phyloP scores from a whole-genome alignment of 2,329 filamentous ascomycete species.

The Neofusicoccum ribis region DNA sequence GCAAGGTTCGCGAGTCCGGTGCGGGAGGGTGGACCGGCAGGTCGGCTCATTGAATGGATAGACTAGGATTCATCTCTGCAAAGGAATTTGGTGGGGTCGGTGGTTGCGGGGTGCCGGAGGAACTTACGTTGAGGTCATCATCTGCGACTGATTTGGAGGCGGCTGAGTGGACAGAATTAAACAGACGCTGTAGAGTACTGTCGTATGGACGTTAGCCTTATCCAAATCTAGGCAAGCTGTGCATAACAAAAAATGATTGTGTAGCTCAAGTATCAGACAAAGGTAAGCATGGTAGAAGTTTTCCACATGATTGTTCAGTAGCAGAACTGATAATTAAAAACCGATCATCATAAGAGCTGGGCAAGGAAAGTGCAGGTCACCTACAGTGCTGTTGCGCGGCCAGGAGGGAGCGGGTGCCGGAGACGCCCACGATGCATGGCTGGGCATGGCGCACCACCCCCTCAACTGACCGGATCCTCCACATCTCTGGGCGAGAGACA shows the following conservation, averaged over 20 bases:
- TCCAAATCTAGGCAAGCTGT: not conserved
- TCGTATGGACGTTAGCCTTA: slow-evolving; percentile 6
- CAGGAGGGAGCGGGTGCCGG: not conserved
- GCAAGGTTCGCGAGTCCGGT: slow-evolving; percentile 55
- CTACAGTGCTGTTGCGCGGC: not conserved
- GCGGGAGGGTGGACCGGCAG: slow-evolving; percentile 72
- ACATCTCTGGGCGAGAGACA: not conserved
- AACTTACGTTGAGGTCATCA: slow-evolving; percentile 11
- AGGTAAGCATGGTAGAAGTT: slow-evolving; percentile 59
- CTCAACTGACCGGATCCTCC: not conserved
- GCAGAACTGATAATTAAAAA: slow-evolving; percentile 61
- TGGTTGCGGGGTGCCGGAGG: slow-evolving; percentile 5
- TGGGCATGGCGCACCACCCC: not conserved
- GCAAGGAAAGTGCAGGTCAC: not conserved
- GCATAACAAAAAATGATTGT: not conserved
- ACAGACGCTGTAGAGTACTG: not conserved
- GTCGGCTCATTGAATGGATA: slow-evolving; percentile 62
- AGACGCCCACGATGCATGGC: not conserved
- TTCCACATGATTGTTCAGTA: slow-evolving; percentile 62
- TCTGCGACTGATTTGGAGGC: not conserved
- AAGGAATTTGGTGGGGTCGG: slow-evolving; percentile 8
- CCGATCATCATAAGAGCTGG: slow-evolving; percentile 46
- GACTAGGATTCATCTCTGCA: slow-evolving; percentile 61
- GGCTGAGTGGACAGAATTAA: not conserved
- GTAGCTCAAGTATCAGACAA: slow-evolving; percentile 43